Base-by-base conservation (phyloP, 805 yeast genomes). In the Candida lessepsii region DNA sequence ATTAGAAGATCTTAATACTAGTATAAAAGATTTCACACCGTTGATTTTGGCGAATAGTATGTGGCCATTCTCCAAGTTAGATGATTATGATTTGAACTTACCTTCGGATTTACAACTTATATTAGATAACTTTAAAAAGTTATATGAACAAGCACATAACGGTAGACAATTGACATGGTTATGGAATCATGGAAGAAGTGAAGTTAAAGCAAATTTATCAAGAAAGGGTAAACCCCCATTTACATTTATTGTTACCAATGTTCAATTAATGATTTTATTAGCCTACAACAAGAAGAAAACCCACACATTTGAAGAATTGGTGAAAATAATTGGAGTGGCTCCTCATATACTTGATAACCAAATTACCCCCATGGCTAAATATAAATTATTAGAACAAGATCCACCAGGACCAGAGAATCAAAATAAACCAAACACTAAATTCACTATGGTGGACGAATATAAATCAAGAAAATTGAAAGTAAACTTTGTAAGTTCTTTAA, bases 81-180 rank as follows among this genome's bases (percentile, higher is more conserved):
- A 57, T 11, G 75, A 69, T 41, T 69, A 67, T 45, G 53, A 54
- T 26, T 58, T 67, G 32, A 77, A 60, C 54, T 65, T 95, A 35
- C 97, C 99, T 1, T 60, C 71, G 4, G 85, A 80, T 47, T 71
- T 95, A 43, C 58, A 70, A 41, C 70, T 72, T 29, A 77, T 95
- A 1, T 78, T 83, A 52, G 78, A 81, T 39, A 76, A 77, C 39
- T 80, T 91, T 40, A 80, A 80, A 41, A 72, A 75, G 29, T 72
- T 85, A 44, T 95, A 91, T 61, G 71, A 77, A 30, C 67, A 72
- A 25, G 83, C 84, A 53, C 97, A 91, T 61, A 78, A 71, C 46
- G 97, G 97, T 9, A 77, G 98, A 61, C 81, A 87, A 48, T 75
- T 93, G 52, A 85, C 86, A 56, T 93, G 99, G 99, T 75, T 91